phyloP scores from a whole-genome alignment of 768 basidiomycete species.

The Tricholomella constricta region DNA sequence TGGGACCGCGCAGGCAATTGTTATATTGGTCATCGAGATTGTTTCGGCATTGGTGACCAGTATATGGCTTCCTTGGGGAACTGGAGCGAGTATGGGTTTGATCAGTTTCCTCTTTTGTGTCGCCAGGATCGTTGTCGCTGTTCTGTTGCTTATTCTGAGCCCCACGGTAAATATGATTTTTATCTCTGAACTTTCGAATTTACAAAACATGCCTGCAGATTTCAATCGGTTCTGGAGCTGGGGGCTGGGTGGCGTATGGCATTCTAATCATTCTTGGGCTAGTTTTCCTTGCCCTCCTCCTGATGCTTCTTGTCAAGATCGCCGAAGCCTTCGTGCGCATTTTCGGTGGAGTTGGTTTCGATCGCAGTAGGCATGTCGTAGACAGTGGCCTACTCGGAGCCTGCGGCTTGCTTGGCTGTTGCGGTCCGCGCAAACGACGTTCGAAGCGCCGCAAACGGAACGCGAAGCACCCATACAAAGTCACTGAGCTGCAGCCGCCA shows the following conservation, averaged over 20 bases:
- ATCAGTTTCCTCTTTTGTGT: conserved; percentile 94
- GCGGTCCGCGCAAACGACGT: conserved; percentile 48
- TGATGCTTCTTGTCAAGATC: conserved; percentile 85
- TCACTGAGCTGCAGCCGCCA: conserved; percentile 17
- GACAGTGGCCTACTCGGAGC: conserved; percentile 90
- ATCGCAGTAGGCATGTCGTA: conserved; percentile 74
- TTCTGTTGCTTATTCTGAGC: conserved; percentile 87
- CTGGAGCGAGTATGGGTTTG: conserved; percentile 94
- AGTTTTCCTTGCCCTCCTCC: conserved; percentile 78
- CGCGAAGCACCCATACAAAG: conserved; percentile 17
- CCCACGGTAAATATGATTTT: conserved; percentile 65
- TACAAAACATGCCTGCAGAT: conserved; percentile 53
- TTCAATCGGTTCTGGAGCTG: conserved; percentile 75
- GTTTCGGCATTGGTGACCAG: conserved; percentile 85
- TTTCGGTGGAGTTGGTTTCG: conserved; percentile 77
- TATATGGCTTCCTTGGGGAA: conserved; percentile 96
- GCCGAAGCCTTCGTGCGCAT: conserved; percentile 83
- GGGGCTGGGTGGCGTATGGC: conserved; percentile 93
- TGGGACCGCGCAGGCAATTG: conserved; percentile 89
- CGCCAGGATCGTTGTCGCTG: conserved; percentile 85
- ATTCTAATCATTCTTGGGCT: conserved; percentile 82
- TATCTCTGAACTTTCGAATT: conserved; percentile 7
- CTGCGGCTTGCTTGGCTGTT: conserved; percentile 70
- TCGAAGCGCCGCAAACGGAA: conserved; percentile 26
- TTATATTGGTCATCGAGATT: conserved; percentile 90